Evolutionary conservation across 805 yeast genomes (phyloP).

Genomic region (Cyberlindnera mississippiensis): DNA sequence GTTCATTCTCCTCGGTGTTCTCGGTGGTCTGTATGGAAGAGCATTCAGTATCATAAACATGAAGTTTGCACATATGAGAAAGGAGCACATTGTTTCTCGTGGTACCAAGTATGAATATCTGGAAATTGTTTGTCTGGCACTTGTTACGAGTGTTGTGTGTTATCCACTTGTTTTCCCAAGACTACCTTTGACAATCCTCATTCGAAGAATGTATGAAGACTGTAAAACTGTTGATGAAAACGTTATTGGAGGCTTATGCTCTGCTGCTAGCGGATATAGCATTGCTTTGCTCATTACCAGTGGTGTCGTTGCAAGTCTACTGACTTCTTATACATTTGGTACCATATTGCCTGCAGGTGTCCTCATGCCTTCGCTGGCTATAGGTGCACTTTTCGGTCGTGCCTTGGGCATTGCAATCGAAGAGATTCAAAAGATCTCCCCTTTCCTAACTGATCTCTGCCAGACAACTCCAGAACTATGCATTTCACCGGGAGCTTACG

Average conservation of each 20-base stretch:
- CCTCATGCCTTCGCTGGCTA: slow-evolving; percentile 94
- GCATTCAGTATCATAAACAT: slow-evolving; percentile 72
- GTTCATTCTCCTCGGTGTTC: slow-evolving; percentile 73
- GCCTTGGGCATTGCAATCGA: slow-evolving; percentile 67
- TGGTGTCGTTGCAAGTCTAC: no score
- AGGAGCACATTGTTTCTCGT: slow-evolving; percentile 49
- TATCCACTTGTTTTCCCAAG: slow-evolving; percentile 79
- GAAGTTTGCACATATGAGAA: slow-evolving; percentile 72
- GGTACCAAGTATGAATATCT: no score
- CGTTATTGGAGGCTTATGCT: slow-evolving; percentile 37
- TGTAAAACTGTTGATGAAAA: slow-evolving; percentile 46
- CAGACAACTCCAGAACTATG: slow-evolving; percentile 47
- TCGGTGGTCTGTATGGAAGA: slow-evolving; percentile 91
- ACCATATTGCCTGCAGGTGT: slow-evolving; percentile 97
- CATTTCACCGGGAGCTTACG: slow-evolving; percentile 91
- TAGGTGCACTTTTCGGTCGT: slow-evolving; percentile 93
- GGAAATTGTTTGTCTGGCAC: slow-evolving; percentile 70
- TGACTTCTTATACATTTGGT: slow-evolving; percentile 83
- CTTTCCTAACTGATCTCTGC: slow-evolving; percentile 41
- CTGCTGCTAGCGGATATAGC: no score
- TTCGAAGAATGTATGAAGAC: slow-evolving; percentile 86
- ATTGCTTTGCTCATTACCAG: no score
- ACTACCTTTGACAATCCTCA: slow-evolving; percentile 92
- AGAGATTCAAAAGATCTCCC: no score
- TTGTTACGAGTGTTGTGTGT: slow-evolving; percentile 69